phyloP scores from a whole-genome alignment of 805 yeast genomes.

The Torulaspora indica region DNA sequence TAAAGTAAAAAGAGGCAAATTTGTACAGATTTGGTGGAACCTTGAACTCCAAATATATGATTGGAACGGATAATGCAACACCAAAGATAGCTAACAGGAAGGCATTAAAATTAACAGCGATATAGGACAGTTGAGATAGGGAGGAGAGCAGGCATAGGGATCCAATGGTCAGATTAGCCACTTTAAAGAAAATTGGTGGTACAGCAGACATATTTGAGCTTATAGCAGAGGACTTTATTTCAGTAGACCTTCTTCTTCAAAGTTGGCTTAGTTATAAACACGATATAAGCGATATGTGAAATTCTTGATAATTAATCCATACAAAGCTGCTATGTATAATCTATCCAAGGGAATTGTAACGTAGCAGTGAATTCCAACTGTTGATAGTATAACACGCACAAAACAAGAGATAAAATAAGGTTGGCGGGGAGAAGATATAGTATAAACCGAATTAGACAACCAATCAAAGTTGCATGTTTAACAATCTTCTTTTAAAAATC shows the following conservation, averaged over 20 bases:
- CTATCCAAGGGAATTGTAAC: slow-evolving; percentile 5
- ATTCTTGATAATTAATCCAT: slow-evolving; percentile 4
- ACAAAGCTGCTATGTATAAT: slow-evolving; percentile 6
- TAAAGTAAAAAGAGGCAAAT: slow-evolving; percentile 63
- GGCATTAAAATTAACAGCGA: slow-evolving; percentile 29
- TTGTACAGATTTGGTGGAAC: slow-evolving; percentile 55
- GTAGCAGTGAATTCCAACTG: slow-evolving; percentile 6
- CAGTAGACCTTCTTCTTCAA: not conserved
- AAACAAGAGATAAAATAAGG: slow-evolving; percentile 7
- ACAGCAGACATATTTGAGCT: slow-evolving; percentile 12
- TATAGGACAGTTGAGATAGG: slow-evolving; percentile 22
- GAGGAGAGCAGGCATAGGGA: slow-evolving; percentile 42
- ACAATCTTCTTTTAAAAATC: not conserved
- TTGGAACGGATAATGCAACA: slow-evolving; percentile 48
- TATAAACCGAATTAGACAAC: slow-evolving; percentile 1
- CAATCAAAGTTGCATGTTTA: not conserved
- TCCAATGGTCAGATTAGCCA: slow-evolving; percentile 53
- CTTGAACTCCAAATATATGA: slow-evolving; percentile 44
- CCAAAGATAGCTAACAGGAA: slow-evolving; percentile 59
- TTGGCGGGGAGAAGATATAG: slow-evolving; percentile 2
- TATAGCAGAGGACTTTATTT: no score
- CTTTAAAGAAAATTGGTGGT: slow-evolving; percentile 29
- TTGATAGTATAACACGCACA: not conserved
- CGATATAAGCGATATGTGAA: not conserved
- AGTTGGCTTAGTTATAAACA: no score